phyloP scores from a whole-genome alignment of 176 grass and related monocot genomes.

The Avena eriantha region DNA sequence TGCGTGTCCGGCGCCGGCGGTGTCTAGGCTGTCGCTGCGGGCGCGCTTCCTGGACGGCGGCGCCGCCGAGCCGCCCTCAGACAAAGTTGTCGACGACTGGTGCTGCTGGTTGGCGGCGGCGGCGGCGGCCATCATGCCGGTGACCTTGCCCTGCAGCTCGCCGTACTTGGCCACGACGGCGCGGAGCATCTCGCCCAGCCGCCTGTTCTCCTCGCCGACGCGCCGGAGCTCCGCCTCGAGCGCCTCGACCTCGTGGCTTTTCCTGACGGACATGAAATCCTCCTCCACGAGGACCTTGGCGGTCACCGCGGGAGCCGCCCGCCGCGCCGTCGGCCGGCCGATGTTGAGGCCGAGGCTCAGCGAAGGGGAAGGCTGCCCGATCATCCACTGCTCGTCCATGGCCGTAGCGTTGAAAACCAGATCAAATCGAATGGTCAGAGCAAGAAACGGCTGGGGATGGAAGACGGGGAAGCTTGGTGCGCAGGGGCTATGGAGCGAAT shows the following conservation, averaged over 20 bases:
- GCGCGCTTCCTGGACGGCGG: slow-evolving; percentile 53
- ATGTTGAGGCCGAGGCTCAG: slow-evolving; percentile 68
- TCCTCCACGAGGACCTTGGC: slow-evolving; percentile 44
- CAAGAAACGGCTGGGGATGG: neutral
- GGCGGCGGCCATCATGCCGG: slow-evolving; percentile 32
- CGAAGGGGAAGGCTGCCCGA: slow-evolving; percentile 53
- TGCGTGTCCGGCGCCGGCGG: slow-evolving; percentile 4
- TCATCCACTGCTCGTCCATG: slow-evolving; percentile 64
- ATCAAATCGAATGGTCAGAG: neutral
- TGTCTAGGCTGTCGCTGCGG: slow-evolving; percentile 62
- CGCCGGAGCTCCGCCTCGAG: slow-evolving; percentile 66
- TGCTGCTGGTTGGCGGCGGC: slow-evolving; percentile 20
- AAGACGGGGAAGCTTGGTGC: neutral
- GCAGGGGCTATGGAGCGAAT: slow-evolving; percentile 3
- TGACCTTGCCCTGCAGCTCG: slow-evolving; percentile 55
- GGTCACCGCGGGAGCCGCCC: neutral
- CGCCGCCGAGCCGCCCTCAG: slow-evolving; percentile 53
- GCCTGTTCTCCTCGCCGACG: slow-evolving; percentile 67
- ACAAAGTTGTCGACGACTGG: slow-evolving; percentile 31
- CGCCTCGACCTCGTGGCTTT: slow-evolving; percentile 47
- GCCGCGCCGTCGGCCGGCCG: slow-evolving; percentile 37
- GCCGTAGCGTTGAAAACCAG: neutral
- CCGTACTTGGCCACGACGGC: slow-evolving; percentile 60
- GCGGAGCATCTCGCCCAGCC: slow-evolving; percentile 58
- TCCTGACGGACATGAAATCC: slow-evolving; percentile 59